A percentile compares a stretch with the other conserved stretches of the same genome.
These are phyloP conservation scores for Darksidea phi DNA, from an alignment of 495 filamentous ascomycete species.

Conservation along the genomic window DNA sequence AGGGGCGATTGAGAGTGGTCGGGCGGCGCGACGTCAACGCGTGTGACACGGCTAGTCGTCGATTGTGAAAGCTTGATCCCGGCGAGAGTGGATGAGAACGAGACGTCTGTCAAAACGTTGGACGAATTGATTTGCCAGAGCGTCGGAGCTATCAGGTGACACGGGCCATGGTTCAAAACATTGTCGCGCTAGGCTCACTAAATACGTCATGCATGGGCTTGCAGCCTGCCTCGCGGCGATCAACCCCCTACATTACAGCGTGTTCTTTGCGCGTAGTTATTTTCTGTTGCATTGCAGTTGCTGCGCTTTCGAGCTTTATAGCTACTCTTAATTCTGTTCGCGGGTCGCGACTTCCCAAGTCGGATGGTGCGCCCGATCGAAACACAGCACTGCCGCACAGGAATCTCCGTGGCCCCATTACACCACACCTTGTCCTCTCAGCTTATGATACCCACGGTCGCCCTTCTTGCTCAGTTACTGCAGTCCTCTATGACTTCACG, in stretches of 20 bases:
- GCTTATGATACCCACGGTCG: conserved; percentile 13
- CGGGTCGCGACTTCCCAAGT: not conserved
- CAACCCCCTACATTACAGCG: conserved; percentile 4
- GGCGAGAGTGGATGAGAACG: not conserved
- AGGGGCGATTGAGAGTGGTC: not conserved
- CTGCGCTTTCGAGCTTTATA: not conserved
- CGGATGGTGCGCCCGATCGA: not conserved
- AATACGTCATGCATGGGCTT: conserved; percentile 23
- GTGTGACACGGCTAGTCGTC: conserved; percentile 1
- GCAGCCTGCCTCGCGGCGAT: conserved; percentile 23
- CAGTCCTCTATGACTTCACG: conserved; percentile 29
- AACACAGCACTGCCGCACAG: conserved; percentile 26
- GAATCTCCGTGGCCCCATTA: conserved; percentile 1
- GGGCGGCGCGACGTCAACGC: not conserved
- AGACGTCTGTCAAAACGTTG: conserved; percentile 7
- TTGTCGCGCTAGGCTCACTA: not conserved
- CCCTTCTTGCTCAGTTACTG: not conserved
- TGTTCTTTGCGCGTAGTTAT: conserved; percentile 20
- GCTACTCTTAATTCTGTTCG: not conserved
- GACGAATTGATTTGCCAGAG: conserved; percentile 11
- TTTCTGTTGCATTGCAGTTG: not conserved
- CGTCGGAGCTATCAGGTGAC: not conserved
- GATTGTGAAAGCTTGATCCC: not conserved
- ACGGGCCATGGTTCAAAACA: not conserved
- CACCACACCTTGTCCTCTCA: conserved; percentile 11